phyloP scores from a whole-genome alignment of 345 rosid genomes.

The Eucalyptus cloeziana region DNA sequence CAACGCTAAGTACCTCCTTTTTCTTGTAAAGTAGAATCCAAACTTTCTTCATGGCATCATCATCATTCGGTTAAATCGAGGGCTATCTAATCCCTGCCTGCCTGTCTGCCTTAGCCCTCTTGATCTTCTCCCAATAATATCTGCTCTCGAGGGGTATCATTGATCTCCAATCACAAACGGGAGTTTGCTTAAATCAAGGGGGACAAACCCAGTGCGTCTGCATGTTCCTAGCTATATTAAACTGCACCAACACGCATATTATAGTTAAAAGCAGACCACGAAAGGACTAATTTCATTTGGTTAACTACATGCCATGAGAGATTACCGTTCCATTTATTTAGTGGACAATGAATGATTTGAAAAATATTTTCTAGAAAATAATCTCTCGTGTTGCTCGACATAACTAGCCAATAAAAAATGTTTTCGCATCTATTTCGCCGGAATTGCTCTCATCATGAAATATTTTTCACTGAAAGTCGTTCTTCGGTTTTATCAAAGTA shows the following conservation, averaged over 20 bases:
- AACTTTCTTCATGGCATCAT: not conserved
- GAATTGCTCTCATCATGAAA: too few species aligned
- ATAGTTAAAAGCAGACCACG: not conserved
- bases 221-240: not conserved
- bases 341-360: too few species aligned
- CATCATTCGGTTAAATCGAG: not conserved
- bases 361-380: too few species aligned
- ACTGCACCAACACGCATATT: not conserved
- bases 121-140: not conserved
- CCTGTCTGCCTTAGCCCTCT: not conserved
- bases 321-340: not conserved
- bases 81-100: not conserved
- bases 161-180: not conserved
- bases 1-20: not conserved
- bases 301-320: not conserved
- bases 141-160: not conserved
- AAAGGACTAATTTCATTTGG: not conserved
- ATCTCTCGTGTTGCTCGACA: not conserved
- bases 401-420: not conserved
- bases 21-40: not conserved
- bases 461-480: too few species aligned
- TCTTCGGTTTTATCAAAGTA: too few species aligned
- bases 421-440: rapidly evolving
- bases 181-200: not conserved
- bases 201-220: not conserved